Conservation (phyloP, 2,329 filamentous ascomycete genomes). For the Diplodia sapinea region DNA sequence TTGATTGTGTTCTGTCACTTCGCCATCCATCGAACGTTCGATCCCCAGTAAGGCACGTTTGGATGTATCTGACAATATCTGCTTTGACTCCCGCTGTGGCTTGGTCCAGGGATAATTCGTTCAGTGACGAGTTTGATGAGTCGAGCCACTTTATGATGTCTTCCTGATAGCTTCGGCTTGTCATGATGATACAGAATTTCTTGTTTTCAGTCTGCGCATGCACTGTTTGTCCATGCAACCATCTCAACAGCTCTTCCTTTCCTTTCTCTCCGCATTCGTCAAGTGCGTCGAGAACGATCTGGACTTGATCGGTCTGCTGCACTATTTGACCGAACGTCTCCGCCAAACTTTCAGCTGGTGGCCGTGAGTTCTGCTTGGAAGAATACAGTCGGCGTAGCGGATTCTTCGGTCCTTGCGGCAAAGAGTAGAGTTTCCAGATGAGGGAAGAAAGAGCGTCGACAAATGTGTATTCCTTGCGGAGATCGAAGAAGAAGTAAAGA, state of each 20-base stretch:
- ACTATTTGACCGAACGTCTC: background rate
- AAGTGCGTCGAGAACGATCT: background rate
- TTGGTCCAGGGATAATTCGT: too few relatives aligned
- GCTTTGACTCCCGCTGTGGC: background rate
- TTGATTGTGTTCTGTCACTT: too few relatives aligned
- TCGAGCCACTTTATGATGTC: background rate
- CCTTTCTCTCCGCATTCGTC: background rate
- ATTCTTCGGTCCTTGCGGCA: background rate
- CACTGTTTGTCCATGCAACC: background rate
- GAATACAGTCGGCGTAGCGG: too few relatives aligned
- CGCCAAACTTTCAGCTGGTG: background rate
- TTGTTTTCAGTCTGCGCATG: fast-evolving
- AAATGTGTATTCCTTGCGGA: too few relatives aligned
- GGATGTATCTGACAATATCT: background rate
- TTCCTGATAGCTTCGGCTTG: background rate
- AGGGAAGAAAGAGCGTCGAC: too few relatives aligned
- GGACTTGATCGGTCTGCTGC: background rate
- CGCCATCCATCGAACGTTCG: too few relatives aligned
- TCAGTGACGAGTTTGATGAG: background rate
- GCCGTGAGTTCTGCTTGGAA: too few relatives aligned
- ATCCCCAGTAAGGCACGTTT: too few relatives aligned
- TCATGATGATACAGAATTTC: background rate
- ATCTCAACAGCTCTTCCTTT: background rate
- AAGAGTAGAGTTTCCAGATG: background rate
- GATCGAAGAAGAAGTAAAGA: too few relatives aligned